Base-by-base conservation (phyloP, 805 yeast genomes). In the Myxozyma neglecta region DNA sequence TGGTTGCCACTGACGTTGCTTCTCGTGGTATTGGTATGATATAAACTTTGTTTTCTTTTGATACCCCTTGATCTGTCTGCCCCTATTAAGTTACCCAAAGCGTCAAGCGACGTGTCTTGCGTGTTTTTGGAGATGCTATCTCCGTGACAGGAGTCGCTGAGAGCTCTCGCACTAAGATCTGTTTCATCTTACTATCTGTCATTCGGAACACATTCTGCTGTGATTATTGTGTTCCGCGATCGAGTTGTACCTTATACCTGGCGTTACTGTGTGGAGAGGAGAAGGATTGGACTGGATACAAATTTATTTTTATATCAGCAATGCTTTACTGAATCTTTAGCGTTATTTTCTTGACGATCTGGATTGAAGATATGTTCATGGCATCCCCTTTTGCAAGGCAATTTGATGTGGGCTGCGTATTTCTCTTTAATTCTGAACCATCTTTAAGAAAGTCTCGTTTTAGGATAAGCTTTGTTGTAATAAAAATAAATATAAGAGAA, bases 1-100 rank as follows among this genome's bases (percentile, higher is more conserved):
- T 94, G 97, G 97, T 92, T 75, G 99, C 99, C 66, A 94, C 99
- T 68, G 99, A 94, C 78, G 99, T 94, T 76, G 99, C 99, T 67
- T 97, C 99, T 69, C 89, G 99, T 84, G 99, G 99, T 86, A 91
- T 94, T 81, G 97, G 97, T 90, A 90, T 79, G 97, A 13, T 51
- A 20, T 52, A 7, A 35, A 42, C 36, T 42, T 34, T 32, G 13
- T 6, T 42, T 34, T 36, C 6, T 37, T 56, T 32, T 35, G 60
- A 43, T 50, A 49, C 60, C 60, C 51, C 50, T 24, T 42, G 32
- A 24, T 47, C 40, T 47, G 24, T 39, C 8, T 45, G 20, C 45
- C 39, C 20, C 51, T 29, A 24, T 2, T 3, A 24, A 24, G 29
- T 24, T 18, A 44, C 16, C 49, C 49, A 6, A 29, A 9, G 18